Base-by-base conservation (phyloP, 73 alveolate species). In the Paramecium pentaurelia region DNA sequence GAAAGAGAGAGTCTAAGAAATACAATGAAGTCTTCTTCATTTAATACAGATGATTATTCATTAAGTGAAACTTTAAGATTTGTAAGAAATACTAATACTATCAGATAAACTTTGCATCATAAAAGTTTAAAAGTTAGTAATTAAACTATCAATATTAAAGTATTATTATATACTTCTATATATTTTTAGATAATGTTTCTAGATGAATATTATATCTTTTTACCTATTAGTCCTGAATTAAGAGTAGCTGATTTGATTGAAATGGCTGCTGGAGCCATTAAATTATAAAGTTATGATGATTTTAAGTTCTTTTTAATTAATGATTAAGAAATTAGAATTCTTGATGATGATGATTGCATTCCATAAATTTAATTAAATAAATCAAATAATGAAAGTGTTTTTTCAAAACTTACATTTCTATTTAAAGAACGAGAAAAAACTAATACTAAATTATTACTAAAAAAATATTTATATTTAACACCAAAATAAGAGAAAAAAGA, bases 331-430 rank as follows among this genome's bases (percentile, higher is more conserved):
- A 18, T 34, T 30, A 80, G 91, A 12, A 80, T 80, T 20, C 45
- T 80, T 12, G 91, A 80, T 80, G 77, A 80, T 40, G 77, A 80
- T 0, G 91, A 80, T 47, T 80, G 64, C 20, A 32, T 80, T 18
- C 91, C 91, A 80, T 3, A 45, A 47, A 64, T 20, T 49, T 3
- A n/a, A 11, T 18, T 44, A 0, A 28, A 11, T 25, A 80, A 80
- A 49, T 44, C 22, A n/a, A 11, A 11, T 6, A 64, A 34, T 64
- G 84, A 64, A 32, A 20, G 51, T 44, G 30, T 80, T 8, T 20
- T 80, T 2, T 9, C 44, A 64, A 80, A n/a, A n/a, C 6, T 80
- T 9, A 16, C 30, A 3, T 14, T 4, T 25, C 4, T 80, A 9
- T 80, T 80, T 20, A 80, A 80, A 22, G 51, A n/a, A 4, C n/a